A percentile compares a stretch with the other conserved stretches of the same genome.
These are phyloP conservation scores for Capsicum baccatum DNA, from an alignment of 257 asterid species.

Conservation along the genomic window DNA sequence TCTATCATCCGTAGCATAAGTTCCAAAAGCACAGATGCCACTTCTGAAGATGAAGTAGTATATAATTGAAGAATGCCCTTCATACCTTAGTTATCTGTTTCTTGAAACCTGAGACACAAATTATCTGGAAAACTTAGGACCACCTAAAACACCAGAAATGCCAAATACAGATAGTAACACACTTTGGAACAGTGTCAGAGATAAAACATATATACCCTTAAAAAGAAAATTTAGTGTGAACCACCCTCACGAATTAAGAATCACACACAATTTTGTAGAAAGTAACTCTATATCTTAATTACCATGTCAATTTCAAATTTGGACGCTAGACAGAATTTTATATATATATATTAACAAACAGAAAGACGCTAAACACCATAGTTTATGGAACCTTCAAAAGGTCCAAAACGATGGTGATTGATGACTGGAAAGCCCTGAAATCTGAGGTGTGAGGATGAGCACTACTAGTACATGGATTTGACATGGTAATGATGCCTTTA, in stretches of 20 bases:
- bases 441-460: background rate
- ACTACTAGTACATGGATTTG: background rate
- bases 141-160: background rate
- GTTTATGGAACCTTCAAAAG: background rate
- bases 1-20: slow-evolving; percentile 64
- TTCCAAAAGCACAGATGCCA: slow-evolving; percentile 65
- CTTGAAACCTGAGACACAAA: slow-evolving; percentile 60
- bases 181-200: background rate
- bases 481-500: background rate
- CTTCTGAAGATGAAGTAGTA: slow-evolving; percentile 64
- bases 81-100: slow-evolving; percentile 58
- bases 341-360: background rate
- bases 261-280: background rate
- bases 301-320: background rate
- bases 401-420: background rate
- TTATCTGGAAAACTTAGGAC: background rate
- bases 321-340: background rate
- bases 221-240: background rate
- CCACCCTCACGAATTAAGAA: background rate
- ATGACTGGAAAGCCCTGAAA: background rate
- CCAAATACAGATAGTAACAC: background rate
- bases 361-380: background rate
- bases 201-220: background rate
- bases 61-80: slow-evolving; percentile 64
- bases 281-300: background rate